A percentile compares a stretch with the other conserved stretches of the same genome.
phyloP scores from a whole-genome alignment of 2,329 filamentous ascomycete species.

The Cryphonectria nitschkei region DNA sequence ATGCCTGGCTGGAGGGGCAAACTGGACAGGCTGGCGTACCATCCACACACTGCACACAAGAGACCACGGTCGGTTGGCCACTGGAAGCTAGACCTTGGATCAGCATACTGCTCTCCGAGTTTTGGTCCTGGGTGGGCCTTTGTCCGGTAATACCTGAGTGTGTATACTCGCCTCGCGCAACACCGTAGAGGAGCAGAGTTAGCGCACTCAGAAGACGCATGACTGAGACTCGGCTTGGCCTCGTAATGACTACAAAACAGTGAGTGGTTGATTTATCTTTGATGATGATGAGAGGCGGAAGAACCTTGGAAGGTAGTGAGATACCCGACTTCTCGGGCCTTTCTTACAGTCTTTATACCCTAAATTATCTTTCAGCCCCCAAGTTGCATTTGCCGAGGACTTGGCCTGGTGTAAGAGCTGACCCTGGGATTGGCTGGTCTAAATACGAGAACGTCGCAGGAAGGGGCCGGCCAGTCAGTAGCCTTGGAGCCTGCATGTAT shows the following conservation, averaged over 20 bases:
- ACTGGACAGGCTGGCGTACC: neutral
- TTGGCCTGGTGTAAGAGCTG: neutral
- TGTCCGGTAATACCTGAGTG: neutral
- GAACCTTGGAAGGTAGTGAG: neutral
- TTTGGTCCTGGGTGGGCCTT: neutral
- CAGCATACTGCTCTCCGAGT: neutral
- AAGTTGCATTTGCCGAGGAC: neutral
- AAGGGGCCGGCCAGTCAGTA: neutral
- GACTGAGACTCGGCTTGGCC: neutral
- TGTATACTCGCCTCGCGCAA: neutral
- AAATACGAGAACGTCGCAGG: neutral
- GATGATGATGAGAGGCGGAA: neutral
- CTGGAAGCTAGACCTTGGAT: neutral
- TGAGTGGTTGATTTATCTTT: neutral
- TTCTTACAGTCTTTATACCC: neutral
- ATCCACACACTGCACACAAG: neutral
- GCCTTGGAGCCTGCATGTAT: slow-evolving; percentile 1
- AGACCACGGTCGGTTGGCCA: neutral
- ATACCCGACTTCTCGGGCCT: neutral
- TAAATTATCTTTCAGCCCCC: neutral
- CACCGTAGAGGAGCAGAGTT: neutral
- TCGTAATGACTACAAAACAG: neutral
- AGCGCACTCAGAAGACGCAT: neutral
- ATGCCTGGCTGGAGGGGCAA: neutral
- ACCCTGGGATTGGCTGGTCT: neutral